Evolutionary conservation across 805 yeast genomes (phyloP).

Genomic region (Zygosaccharomyces kombuchaensis): DNA sequence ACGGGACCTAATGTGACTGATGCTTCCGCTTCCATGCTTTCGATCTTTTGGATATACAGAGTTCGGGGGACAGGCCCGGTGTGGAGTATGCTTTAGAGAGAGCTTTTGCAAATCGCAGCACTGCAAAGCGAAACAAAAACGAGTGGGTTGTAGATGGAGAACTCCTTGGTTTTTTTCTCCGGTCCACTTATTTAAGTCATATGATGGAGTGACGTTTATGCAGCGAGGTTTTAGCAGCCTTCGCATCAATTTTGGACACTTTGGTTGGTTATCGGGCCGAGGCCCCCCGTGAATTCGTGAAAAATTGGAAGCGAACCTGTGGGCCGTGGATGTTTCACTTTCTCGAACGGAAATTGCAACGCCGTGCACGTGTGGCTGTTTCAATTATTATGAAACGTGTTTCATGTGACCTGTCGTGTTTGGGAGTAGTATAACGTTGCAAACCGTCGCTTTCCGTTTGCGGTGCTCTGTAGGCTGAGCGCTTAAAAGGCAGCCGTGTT

Average conservation of each 20-base stretch:
- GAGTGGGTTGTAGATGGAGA: too few relatives aligned
- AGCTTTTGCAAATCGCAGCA: too few relatives aligned
- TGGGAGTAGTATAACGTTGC: not conserved
- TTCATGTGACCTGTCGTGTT: not conserved
- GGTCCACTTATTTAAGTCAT: not conserved
- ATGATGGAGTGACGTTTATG: not conserved
- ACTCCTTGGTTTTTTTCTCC: too few relatives aligned
- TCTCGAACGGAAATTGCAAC: not conserved
- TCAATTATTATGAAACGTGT: not conserved
- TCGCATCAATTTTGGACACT: not conserved
- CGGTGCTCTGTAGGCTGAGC: too few relatives aligned
- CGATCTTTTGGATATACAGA: not conserved
- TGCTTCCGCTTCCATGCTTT: slow-evolving; percentile 1
- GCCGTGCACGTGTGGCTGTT: not conserved
- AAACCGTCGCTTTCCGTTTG: too few relatives aligned
- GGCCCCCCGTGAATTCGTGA: not conserved
- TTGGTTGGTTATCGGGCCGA: not conserved
- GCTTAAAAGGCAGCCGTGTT: too few relatives aligned
- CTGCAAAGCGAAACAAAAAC: too few relatives aligned
- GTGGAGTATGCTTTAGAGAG: too few relatives aligned
- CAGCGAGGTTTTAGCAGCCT: not conserved
- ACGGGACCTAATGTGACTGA: not conserved
- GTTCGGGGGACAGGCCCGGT: not conserved
- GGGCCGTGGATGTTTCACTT: not conserved
- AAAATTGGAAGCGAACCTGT: not conserved